Evolutionary conservation across 78 protist species (phyloP).

Genomic region (Dictyostelium brefeldianum): DNA sequence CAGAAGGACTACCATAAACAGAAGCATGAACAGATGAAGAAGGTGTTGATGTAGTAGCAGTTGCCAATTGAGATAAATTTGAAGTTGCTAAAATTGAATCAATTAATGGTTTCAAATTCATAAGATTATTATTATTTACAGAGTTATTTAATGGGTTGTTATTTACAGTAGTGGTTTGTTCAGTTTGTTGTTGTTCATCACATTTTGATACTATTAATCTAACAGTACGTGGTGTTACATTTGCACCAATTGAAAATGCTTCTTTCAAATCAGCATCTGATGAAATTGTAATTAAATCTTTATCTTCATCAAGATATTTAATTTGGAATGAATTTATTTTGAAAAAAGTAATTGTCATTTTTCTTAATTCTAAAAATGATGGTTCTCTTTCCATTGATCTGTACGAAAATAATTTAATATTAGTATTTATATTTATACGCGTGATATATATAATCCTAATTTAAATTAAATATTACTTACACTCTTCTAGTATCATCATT

Average conservation of each 20-base stretch:
- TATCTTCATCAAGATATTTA: constrained; percentile 64
- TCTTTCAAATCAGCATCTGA: constrained; percentile 55
- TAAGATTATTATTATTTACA: constrained; percentile 1
- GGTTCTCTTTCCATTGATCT: constrained; percentile 70
- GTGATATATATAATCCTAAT: not conserved
- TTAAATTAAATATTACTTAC: constrained; percentile 27
- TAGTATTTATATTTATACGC: not conserved
- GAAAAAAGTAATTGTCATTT: constrained; percentile 27
- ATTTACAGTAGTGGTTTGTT: not conserved
- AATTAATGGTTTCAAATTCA: constrained; percentile 11
- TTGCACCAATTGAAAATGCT: constrained; percentile 30
- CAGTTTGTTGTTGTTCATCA: not conserved
- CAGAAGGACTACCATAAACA: not conserved
- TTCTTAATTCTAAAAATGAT: constrained; percentile 24
- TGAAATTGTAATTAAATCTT: constrained; percentile 52
- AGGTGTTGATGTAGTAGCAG: not conserved
- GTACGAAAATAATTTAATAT: no score
- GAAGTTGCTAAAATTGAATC: constrained; percentile 29
- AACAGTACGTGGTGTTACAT: constrained; percentile 4
- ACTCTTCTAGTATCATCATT: constrained; percentile 68
- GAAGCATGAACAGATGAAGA: not conserved
- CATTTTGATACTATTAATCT: constrained; percentile 12
- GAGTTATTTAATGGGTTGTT: not conserved
- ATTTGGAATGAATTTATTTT: not conserved
- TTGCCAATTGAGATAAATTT: not conserved